Percentiles rank a stretch among this genome's conserved stretches.
phyloP scores from a whole-genome alignment of 768 basidiomycete species.

The Pulveroboletus sp. region DNA sequence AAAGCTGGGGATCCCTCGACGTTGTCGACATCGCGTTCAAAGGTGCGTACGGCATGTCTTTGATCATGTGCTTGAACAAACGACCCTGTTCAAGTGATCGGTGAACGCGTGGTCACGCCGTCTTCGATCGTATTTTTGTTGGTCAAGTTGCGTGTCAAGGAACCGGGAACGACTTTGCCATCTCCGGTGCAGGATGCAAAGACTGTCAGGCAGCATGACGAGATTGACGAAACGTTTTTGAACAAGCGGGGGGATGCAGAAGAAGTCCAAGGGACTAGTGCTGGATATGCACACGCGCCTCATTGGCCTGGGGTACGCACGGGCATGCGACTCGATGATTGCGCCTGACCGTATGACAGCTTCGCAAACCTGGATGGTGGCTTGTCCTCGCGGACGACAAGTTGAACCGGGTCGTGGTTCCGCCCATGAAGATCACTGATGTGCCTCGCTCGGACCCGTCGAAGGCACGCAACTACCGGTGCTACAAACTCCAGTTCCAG shows the following conservation, averaged over 20 bases:
- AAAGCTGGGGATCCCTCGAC: slow-evolving; percentile 73
- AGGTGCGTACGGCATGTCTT: slow-evolving; percentile 45
- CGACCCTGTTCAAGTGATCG: slow-evolving; percentile 60
- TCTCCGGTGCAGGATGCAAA: slow-evolving; percentile 39
- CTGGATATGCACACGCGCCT: slow-evolving; percentile 83
- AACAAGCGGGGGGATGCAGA: slow-evolving; percentile 60
- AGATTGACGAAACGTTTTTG: slow-evolving; percentile 72
- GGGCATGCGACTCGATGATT: neutral
- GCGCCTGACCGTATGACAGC: slow-evolving; percentile 37
- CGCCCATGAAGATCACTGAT: slow-evolving; percentile 78
- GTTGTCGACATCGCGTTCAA: slow-evolving; percentile 83
- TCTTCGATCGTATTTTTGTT: slow-evolving; percentile 85
- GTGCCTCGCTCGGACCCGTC: slow-evolving; percentile 61
- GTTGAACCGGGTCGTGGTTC: slow-evolving; percentile 79
- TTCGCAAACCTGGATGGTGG: slow-evolving; percentile 92
- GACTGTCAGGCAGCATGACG: slow-evolving; percentile 48
- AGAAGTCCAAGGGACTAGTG: slow-evolving; percentile 45
- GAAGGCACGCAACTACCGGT: slow-evolving; percentile 60
- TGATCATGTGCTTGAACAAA: neutral
- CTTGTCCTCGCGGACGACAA: slow-evolving; percentile 87
- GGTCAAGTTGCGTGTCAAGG: slow-evolving; percentile 75
- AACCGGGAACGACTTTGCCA: slow-evolving; percentile 40
- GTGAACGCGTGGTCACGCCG: slow-evolving; percentile 84
- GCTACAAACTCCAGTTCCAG: slow-evolving; percentile 93
- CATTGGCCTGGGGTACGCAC: slow-evolving; percentile 81